Evolutionary conservation across 1,284 basidiomycete species (phyloP).

Genomic region (Caloboletus firmus): DNA sequence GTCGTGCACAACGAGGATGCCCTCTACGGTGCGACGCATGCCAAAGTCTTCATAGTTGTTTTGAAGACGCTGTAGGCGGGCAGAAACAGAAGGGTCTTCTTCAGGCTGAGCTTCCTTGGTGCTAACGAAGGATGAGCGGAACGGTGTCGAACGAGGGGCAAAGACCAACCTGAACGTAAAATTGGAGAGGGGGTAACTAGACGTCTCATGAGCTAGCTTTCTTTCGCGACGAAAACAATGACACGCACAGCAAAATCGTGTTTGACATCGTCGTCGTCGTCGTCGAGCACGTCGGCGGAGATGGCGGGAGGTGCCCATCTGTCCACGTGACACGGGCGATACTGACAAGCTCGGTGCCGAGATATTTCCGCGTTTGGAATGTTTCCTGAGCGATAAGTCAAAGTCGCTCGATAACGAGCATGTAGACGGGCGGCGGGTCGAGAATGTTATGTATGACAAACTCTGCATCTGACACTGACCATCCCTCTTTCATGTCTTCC

Average conservation of each 20-base stretch:
- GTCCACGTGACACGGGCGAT: constrained; percentile 23
- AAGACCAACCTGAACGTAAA: constrained; percentile 74
- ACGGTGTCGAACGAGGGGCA: background rate
- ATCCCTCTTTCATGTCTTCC: constrained; percentile 14
- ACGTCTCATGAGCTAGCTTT: constrained; percentile 1
- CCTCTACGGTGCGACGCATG: constrained; percentile 92
- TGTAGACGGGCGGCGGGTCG: background rate
- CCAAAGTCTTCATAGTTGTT: constrained; percentile 97
- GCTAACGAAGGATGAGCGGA: constrained; percentile 39
- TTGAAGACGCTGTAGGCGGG: constrained; percentile 84
- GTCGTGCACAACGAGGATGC: constrained; percentile 94
- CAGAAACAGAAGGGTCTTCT: constrained; percentile 92
- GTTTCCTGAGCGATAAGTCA: background rate
- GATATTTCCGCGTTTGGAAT: constrained; percentile 8
- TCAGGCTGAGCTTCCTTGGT: constrained; percentile 95
- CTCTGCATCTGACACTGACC: background rate
- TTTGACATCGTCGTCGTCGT: constrained; percentile 58
- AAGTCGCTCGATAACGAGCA: background rate
- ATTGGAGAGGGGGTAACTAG: constrained; percentile 80
- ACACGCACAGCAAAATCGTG: constrained; percentile 69
- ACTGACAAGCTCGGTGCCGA: background rate
- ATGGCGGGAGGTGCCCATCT: background rate
- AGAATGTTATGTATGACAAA: constrained; percentile 9
- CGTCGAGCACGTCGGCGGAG: constrained; percentile 21
- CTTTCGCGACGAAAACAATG: background rate